phyloP scores from a whole-genome alignment of 164 flowering plant genomes.

The Kalanchoe fedtschenkoi region DNA sequence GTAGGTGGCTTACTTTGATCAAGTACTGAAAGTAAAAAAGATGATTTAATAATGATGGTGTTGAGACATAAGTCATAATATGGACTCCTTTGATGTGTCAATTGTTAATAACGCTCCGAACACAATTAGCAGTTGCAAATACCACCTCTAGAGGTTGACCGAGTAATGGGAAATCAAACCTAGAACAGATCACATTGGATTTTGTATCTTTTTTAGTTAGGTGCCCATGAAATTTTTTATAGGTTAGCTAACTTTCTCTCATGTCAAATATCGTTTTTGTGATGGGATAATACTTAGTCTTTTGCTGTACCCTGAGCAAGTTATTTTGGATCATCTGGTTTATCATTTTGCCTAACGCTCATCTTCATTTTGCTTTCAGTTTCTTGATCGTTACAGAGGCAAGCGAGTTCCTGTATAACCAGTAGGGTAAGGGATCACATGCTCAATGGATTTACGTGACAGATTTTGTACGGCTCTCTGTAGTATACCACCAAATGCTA shows the following conservation, averaged over 20 bases:
- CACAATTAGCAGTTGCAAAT: no score
- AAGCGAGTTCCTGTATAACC: conserved; percentile 38
- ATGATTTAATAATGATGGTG: not conserved
- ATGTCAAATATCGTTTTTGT: no score
- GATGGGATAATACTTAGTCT: no score
- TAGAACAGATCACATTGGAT: not conserved
- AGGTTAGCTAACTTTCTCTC: no score
- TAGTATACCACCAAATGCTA: not conserved
- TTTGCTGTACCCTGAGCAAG: not conserved
- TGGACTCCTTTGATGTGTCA: not conserved
- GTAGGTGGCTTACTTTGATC: not conserved
- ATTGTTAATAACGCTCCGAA: not conserved
- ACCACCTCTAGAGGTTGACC: not conserved
- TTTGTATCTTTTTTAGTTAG: no score
- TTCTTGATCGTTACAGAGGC: conserved; percentile 39
- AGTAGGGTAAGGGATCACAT: not conserved
- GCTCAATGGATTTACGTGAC: not conserved
- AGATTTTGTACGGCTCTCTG: not conserved
- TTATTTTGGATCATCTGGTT: not conserved
- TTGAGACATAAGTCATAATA: not conserved
- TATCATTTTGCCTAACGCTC: not conserved
- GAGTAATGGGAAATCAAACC: not conserved
- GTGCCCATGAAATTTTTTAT: no score
- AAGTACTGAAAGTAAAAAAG: not conserved
- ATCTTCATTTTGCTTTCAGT: conserved; percentile 18